Evolutionary conservation across 208 protist genomes (phyloP).

Genomic region (Leishmania gerbilli): DNA sequence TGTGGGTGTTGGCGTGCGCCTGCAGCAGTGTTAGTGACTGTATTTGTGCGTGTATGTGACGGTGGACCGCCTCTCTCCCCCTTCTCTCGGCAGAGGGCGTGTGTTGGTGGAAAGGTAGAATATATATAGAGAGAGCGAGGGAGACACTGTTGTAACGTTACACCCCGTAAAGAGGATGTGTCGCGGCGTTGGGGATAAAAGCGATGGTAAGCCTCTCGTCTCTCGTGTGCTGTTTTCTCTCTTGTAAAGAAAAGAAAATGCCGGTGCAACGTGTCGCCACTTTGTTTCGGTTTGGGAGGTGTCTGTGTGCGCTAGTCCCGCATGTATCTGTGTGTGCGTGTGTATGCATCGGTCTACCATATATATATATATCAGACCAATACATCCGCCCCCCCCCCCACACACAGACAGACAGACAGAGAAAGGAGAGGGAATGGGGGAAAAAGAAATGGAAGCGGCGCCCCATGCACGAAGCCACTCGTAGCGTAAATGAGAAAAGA

Average conservation of each 20-base stretch:
- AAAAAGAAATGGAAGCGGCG: background rate
- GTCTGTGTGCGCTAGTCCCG: background rate
- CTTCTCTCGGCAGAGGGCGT: background rate
- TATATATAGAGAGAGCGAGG: background rate
- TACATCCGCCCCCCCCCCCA: background rate
- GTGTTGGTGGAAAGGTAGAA: background rate
- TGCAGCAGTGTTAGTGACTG: background rate
- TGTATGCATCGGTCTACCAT: background rate
- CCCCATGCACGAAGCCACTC: background rate
- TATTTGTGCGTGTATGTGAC: background rate
- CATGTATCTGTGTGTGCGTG: background rate
- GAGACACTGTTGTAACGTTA: background rate
- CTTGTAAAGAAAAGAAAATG: background rate
- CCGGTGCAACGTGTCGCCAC: background rate
- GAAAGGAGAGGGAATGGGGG: background rate
- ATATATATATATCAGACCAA: background rate
- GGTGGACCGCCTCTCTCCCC: background rate
- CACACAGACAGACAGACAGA: background rate
- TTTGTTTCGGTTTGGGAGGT: background rate
- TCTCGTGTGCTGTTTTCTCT: background rate
- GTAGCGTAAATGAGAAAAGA: background rate
- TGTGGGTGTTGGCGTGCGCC: background rate
- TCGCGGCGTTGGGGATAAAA: background rate
- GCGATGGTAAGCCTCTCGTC: background rate
- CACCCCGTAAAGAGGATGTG: background rate